A percentile compares a stretch with the other conserved stretches of the same genome.
phyloP scores from a whole-genome alignment of 306 rosid genomes.

The Crataegus laevigata region DNA sequence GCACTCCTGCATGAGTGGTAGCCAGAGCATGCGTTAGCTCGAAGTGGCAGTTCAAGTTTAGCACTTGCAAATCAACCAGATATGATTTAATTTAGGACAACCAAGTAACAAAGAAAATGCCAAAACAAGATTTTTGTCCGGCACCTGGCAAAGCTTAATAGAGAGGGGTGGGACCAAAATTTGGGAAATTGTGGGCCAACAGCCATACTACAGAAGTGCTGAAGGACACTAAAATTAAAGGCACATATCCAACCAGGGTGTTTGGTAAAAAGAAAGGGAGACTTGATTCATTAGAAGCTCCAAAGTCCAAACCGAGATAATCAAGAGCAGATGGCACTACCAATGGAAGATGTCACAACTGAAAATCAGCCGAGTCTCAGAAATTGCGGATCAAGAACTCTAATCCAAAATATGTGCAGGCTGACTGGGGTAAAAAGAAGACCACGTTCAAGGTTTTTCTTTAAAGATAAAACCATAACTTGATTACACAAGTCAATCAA shows the following conservation, averaged over 20 bases:
- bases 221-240: not conserved
- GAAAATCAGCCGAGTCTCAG: too few species aligned
- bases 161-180: too few species aligned
- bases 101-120: not conserved
- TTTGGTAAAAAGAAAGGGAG: not conserved
- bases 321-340: too few species aligned
- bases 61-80: not conserved
- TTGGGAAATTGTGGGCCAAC: too few species aligned
- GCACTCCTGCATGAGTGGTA: conserved; percentile 65
- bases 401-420: too few species aligned
- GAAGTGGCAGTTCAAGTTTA: conserved; percentile 14
- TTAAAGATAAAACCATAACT: not conserved
- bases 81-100: not conserved
- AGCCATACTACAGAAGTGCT: not conserved
- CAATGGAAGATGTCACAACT: too few species aligned
- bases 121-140: not conserved
- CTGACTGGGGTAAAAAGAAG: not conserved
- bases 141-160: too few species aligned
- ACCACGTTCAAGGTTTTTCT: not conserved
- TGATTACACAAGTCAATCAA: not conserved
- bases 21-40: conserved; percentile 12
- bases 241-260: not conserved
- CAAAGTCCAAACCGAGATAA: too few species aligned
- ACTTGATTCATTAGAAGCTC: too few species aligned
- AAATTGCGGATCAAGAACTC: too few species aligned